Base-by-base conservation (phyloP, 257 asterid genomes). In the Voacanga thouarsii region DNA sequence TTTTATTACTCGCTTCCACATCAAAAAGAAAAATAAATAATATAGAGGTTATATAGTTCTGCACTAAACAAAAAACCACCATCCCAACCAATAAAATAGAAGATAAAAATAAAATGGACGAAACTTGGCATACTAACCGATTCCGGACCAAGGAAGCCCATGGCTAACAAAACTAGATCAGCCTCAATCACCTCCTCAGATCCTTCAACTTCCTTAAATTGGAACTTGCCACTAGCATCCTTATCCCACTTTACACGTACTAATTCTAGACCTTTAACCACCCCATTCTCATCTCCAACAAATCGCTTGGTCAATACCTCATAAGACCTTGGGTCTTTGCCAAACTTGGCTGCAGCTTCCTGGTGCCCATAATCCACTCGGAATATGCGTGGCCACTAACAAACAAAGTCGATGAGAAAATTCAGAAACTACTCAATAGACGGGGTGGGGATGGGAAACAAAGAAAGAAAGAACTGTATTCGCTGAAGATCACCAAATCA, bases 91-190 rank as follows among this genome's bases (percentile, higher is more conserved):
- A 53, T 53, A 53, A 53, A 53, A 53, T 16, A 12, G 1, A 21
- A 16, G 57, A 2, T 51, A 23, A 3, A 53, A 2, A 14, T 53
- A 21, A 11, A 21, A 53, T 6, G 3, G 3, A 49, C 47, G 37
- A 11, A 43, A 80, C 26, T 65, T 16, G 28, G 60, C 75, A 47
- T 56, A 86, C 94, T 86, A 79, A 96, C 99, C 92, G 93, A 84
- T 81, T 96, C 99, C 43, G 99, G 99, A 47, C 99, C 98, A 74
- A 96, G 97, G 92, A 96, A 96, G 3, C 99, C 99, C 99, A 96
- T 96, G 45, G 99, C 99, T 45, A 96, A 90, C 71, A 96, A 77
- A 77, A 92, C 98, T 53, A 96, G 74, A 84, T 96, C 98, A 5
- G 96, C 94, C 77, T 85, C 97, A 7, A 96, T 86, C 19, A 92